phyloP scores from a whole-genome alignment of 2,329 filamentous ascomycete species.

The Arthrobotrys pseudoclavata region DNA sequence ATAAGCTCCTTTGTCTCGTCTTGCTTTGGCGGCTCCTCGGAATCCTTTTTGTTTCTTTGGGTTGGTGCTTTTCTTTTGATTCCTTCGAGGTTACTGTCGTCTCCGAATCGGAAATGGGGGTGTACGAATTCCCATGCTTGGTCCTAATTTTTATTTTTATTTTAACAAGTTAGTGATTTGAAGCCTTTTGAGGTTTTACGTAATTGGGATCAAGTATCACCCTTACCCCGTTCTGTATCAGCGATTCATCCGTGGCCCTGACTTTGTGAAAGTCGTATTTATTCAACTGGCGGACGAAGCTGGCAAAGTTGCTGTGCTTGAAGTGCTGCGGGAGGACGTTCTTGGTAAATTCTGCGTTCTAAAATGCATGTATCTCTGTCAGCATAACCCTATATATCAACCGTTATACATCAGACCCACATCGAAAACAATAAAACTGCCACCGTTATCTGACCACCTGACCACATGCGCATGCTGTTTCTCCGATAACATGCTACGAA shows the following conservation, averaged over 20 bases:
- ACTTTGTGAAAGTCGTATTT: conserved; percentile 99
- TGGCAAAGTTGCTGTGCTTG: conserved; percentile 98
- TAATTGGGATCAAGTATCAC: background rate
- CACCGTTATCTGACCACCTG: conserved; percentile 92
- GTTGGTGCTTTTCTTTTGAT: conserved; percentile 95
- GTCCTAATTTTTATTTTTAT: conserved; percentile 33
- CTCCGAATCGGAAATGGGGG: conserved; percentile 93
- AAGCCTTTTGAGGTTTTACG: conserved; percentile 24
- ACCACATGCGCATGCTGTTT: conserved; percentile 93
- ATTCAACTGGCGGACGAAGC: conserved; percentile 94
- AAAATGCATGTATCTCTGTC: conserved; percentile 51
- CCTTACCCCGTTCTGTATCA: conserved; percentile 48
- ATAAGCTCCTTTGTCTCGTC: conserved; percentile 26
- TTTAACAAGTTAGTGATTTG: conserved; percentile 64
- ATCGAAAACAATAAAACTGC: conserved; percentile 97
- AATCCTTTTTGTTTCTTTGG: conserved; percentile 49
- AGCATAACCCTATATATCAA: conserved; percentile 3
- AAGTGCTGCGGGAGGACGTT: conserved; percentile 97
- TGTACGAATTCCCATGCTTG: conserved; percentile 98
- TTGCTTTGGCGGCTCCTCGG: conserved; percentile 39
- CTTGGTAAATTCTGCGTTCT: conserved; percentile 99
- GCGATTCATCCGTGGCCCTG: conserved; percentile 85
- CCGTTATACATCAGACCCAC: conserved; percentile 70
- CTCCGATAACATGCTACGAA: conserved; percentile 91
- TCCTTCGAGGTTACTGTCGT: conserved; percentile 95